Evolutionary conservation across 169 alveolate genomes (phyloP), one percentile per base, ranked within the genome.

Genomic region (Cryptosporidium sp.): DNA sequence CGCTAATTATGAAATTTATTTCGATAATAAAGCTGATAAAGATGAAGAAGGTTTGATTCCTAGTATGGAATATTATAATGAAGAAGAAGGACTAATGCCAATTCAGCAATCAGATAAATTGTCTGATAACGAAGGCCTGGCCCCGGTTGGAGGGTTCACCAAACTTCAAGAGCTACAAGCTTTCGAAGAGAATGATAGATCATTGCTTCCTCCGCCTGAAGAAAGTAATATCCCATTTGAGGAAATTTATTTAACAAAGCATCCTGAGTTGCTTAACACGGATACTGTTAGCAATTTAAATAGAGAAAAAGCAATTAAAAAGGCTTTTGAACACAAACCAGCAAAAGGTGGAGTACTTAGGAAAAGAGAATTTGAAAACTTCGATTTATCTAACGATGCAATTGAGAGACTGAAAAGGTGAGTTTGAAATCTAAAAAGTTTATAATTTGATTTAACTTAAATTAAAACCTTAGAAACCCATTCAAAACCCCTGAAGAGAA

Each of bases 351-450:
- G 39, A 37, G 6, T 61, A 9, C 31, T 41, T 3, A 80, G 50
- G 67, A 62, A 61, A 80, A 58, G 50, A 35, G 65, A 43, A 18
- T 80, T 62, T 80, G 75, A 41, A 9, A 31, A 80, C 29, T 80
- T 80, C 37, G 33, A 39, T 31, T 12, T 80, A 48, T 61, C 61
- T 9, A 23, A 18, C 5, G 52, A 35, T 26, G 75, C 41, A 37
- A 65, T 80, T 61, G 80, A 80, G 14, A 80, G 89, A 80, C 68
- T 80, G 43, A 80, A 80, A 48, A 80, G 67, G 89, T 80, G 62
- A 80, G 89, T 62, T 73, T 31, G 12, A 48, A 43, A 26, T 21
- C 18, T 10, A 80, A 62, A 7, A 26, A 62, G 14, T 59, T 45
- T 0, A 37, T 23, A 0, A 43, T 8, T 39, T 43, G 23, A 70